phyloP scores from a whole-genome alignment of 164 flowering plant species.

The Stephania japonica region DNA sequence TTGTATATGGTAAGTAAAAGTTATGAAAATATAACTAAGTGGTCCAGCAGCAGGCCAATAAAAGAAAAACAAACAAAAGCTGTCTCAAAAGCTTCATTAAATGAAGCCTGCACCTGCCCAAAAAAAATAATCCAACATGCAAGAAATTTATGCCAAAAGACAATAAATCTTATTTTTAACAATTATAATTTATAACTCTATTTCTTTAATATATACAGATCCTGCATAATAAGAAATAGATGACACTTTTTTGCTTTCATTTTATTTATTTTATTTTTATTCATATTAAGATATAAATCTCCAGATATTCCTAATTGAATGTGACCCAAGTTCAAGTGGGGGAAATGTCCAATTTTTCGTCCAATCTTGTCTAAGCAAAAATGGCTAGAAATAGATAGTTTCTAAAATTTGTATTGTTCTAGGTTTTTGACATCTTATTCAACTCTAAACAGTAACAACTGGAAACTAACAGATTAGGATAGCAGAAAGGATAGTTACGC shows the following conservation, averaged over 20 bases:
- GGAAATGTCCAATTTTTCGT: background rate
- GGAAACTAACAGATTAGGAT: background rate
- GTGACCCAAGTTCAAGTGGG: constrained; percentile 11
- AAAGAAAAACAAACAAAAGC: background rate
- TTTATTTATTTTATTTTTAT: too few species aligned
- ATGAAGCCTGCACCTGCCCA: background rate
- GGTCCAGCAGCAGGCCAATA: background rate
- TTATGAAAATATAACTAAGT: too few species aligned
- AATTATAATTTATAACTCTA: too few species aligned
- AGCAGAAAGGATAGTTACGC: background rate
- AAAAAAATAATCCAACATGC: background rate
- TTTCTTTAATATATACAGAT: too few species aligned
- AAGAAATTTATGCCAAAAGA: background rate
- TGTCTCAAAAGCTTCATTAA: background rate
- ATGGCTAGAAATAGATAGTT: background rate
- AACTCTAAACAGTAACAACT: background rate
- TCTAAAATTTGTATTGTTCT: background rate
- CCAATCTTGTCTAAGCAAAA: background rate
- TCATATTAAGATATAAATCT: too few species aligned
- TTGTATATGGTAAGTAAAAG: too few species aligned
- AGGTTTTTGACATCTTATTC: background rate
- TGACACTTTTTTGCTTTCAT: too few species aligned
- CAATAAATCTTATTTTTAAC: background rate
- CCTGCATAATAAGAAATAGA: too few species aligned
- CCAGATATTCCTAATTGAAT: background rate